Evolutionary conservation across 2,329 filamentous ascomycete genomes (phyloP), one percentile per base, ranked within the genome.

Genomic region (Aspergillus japonicus): DNA sequence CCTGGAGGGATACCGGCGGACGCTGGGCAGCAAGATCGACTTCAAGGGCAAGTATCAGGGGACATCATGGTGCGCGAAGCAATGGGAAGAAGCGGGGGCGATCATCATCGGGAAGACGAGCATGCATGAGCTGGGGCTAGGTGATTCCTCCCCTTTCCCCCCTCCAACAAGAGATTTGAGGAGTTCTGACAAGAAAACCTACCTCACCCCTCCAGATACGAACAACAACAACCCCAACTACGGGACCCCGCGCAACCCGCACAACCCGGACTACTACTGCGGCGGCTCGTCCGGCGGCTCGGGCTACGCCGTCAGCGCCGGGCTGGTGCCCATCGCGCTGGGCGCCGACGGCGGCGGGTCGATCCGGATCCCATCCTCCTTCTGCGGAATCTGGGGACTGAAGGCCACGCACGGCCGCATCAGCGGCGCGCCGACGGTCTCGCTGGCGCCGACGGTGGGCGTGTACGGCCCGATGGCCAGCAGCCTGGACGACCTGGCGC

Each of bases 211-310:
- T 35, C n/a, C 57, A 78, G 89, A 95, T 69, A 91, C 89, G 0
- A 92, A 85, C n/a, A 92, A 92, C 64, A 92, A 92, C 73, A 96
- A 96, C 69, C 85, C 87, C 5, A 82, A 81, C 44, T 88, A 85
- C 70, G 91, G 91, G 42, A 92, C 90, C 0, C 89, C 91, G 0
- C 81, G 85, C 19, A 95, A 96, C 74, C 92, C 90, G 65, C 85
- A 90, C 74, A 93, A 94, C 75, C 80, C 82, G 19, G 74, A 81
- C 3, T 95, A 92, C 79, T 96, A 92, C 72, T 87, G 89, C 4
- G 91, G 91, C 51, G 91, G 91, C 29, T 93, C 90, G 0, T 92
- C 91, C 0, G 90, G 90, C 2, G 91, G 91, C 2, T 89, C 85
- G 3, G 90, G 83, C 0, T 94, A 91, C 56, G 84, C 87, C 12